Percentiles rank a stretch among this genome's conserved stretches.
Conservation (phyloP, 139 green algal genomes). For the Chlamydomonas applanata region DNA sequence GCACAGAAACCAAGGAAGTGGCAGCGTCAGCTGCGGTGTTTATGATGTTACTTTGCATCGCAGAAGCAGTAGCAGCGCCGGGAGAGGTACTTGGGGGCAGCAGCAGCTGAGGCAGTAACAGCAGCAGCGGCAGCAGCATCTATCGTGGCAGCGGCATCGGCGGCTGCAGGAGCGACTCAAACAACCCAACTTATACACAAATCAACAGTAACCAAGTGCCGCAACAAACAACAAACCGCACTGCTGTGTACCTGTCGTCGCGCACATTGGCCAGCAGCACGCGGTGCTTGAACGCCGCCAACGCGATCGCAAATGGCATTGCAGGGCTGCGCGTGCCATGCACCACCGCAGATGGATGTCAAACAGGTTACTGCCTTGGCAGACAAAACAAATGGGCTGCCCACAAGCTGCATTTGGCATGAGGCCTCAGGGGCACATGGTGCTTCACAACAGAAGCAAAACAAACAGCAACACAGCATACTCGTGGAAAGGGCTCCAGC, state of each 20-base stretch:
- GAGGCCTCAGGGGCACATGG: background rate
- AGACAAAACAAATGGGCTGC: too few relatives aligned
- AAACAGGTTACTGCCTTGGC: too few relatives aligned
- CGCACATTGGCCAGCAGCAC: conserved; percentile 33
- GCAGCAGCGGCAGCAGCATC: background rate
- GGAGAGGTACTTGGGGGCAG: background rate
- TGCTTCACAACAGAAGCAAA: too few relatives aligned
- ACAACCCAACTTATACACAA: too few relatives aligned
- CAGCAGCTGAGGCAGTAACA: background rate
- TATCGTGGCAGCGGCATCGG: background rate
- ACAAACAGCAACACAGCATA: too few relatives aligned
- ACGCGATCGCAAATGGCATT: conserved; percentile 27
- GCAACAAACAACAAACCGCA: too few relatives aligned
- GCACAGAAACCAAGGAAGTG: background rate
- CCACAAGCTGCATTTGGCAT: background rate
- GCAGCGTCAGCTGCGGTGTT: too few relatives aligned
- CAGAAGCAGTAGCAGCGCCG: too few relatives aligned
- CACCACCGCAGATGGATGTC: background rate
- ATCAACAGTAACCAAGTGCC: too few relatives aligned
- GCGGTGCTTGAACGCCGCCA: conserved; percentile 21
- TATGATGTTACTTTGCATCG: too few relatives aligned
- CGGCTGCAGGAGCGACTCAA: background rate
- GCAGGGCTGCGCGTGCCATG: conserved; percentile 6
- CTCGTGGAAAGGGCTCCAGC: too few relatives aligned
- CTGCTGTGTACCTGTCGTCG: conserved; percentile 20